Percentiles rank a stretch among this genome's conserved stretches.
Evolutionary conservation across 352 stramenopile genomes (phyloP).

Genomic region (Globisporangium sylvaticum): DNA sequence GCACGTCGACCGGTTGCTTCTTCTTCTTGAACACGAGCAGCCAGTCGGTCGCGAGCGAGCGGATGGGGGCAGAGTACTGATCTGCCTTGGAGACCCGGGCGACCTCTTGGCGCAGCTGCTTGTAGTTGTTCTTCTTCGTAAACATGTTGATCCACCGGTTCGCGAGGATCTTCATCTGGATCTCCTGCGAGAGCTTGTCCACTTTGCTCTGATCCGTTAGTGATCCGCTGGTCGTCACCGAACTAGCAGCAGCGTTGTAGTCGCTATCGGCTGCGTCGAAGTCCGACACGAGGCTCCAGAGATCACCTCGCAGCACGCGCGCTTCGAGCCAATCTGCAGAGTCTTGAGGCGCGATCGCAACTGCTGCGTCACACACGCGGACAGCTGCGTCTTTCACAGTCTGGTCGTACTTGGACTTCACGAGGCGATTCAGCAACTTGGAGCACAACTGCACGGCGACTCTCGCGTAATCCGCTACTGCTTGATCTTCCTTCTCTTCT

Average conservation of each 20-base stretch:
- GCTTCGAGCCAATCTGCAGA: conserved; percentile 31
- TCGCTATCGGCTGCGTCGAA: conserved; percentile 42
- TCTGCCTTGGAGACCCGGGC: conserved; percentile 9
- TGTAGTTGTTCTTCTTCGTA: conserved; percentile 28
- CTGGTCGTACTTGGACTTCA: conserved; percentile 38
- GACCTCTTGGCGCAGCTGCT: conserved; percentile 38
- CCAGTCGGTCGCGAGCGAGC: conserved; percentile 31
- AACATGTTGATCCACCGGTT: conserved; percentile 61
- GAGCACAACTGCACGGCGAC: conserved; percentile 36
- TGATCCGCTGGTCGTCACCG: background rate
- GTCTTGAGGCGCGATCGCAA: conserved; percentile 25
- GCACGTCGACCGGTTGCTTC: conserved; percentile 36
- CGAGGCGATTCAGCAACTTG: conserved; percentile 32
- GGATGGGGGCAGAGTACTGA: conserved; percentile 1
- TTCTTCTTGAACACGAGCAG: conserved; percentile 39
- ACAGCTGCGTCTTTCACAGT: conserved; percentile 32
- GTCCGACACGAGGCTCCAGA: conserved; percentile 40
- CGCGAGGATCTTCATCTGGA: conserved; percentile 38
- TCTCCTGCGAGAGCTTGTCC: conserved; percentile 13
- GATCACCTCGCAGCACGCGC: conserved; percentile 44
- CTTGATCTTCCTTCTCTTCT: background rate
- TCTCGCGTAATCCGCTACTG: conserved; percentile 19
- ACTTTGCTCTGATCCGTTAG: background rate
- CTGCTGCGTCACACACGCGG: conserved; percentile 41
- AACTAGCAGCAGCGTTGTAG: conserved; percentile 23